Evolutionary conservation across 306 rosid genomes (phyloP).

Genomic region (Lathyrus tuberosus): DNA sequence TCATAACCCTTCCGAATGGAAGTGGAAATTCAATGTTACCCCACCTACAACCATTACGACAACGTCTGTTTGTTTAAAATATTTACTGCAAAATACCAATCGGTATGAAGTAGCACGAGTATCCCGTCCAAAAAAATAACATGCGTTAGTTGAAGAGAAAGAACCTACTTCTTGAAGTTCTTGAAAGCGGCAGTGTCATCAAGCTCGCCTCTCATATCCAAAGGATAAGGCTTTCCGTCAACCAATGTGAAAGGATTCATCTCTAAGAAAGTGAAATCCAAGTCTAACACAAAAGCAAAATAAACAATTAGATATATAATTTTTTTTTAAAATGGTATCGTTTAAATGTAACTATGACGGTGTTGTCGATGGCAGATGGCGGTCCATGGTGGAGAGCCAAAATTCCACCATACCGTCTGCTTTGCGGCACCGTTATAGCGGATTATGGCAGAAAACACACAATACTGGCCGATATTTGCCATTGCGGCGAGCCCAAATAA

Average conservation of each 20-base stretch:
- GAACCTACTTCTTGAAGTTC: constrained; percentile 85
- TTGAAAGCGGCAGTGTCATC: constrained; percentile 98
- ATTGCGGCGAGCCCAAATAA: too few relatives aligned
- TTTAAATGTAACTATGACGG: neutral
- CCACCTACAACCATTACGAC: constrained; percentile 67
- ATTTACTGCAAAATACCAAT: constrained; percentile 10
- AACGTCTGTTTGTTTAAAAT: constrained; percentile 25
- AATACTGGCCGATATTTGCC: too few relatives aligned
- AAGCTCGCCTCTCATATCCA: constrained; percentile 99
- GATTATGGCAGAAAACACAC: too few relatives aligned
- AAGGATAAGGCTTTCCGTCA: constrained; percentile 93
- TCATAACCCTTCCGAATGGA: constrained; percentile 98
- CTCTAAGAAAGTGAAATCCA: constrained; percentile 98
- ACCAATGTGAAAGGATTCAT: constrained; percentile 93
- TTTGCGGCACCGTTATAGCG: too few relatives aligned
- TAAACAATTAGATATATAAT: constrained; percentile 29
- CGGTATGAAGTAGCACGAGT: constrained; percentile 7
- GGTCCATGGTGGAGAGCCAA: too few relatives aligned
- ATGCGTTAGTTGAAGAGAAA: constrained; percentile 30
- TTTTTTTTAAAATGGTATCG: constrained; percentile 6
- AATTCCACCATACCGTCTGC: too few relatives aligned
- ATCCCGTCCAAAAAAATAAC: constrained; percentile 11
- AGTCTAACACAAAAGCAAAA: constrained; percentile 54
- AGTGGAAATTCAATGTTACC: constrained; percentile 82
- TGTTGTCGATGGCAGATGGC: too few relatives aligned